Conservation (phyloP, 257 asterid genomes). For the Fraxinus pennsylvanica region DNA sequence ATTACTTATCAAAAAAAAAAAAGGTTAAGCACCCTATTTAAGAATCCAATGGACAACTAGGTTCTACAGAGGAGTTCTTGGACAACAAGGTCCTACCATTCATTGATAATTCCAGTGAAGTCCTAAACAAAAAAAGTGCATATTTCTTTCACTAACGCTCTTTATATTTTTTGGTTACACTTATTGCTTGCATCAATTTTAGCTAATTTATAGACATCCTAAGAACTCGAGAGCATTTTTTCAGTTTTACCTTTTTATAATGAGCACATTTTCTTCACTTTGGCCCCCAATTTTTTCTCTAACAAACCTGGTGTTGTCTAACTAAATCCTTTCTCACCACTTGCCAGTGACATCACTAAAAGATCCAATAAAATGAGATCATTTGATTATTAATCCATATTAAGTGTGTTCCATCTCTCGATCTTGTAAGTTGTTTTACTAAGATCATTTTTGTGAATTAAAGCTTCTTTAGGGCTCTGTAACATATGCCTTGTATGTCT, state of each 20-base stretch:
- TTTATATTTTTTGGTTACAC: background rate
- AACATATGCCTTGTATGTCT: background rate
- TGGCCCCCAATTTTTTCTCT: too few relatives aligned
- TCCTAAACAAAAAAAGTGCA: background rate
- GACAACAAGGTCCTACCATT: background rate
- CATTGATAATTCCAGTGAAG: background rate
- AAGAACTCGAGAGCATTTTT: background rate
- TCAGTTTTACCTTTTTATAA: background rate
- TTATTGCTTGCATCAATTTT: background rate
- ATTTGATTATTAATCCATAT: background rate
- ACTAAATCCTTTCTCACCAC: too few relatives aligned
- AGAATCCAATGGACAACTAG: background rate
- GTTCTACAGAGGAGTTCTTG: background rate
- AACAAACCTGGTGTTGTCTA: too few relatives aligned
- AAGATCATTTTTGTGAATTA: too few relatives aligned
- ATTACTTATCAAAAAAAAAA: too few relatives aligned
- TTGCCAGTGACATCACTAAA: too few relatives aligned
- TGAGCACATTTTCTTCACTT: background rate
- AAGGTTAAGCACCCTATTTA: background rate
- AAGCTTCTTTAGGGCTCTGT: background rate
- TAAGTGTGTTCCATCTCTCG: background rate
- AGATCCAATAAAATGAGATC: background rate
- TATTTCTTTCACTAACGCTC: background rate
- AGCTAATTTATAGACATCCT: background rate
- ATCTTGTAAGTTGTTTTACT: background rate